Evolutionary conservation across 1,139 yeast genomes (phyloP), one percentile per base, ranked within the genome.

Genomic region (Scheffersomyces stambukii): DNA sequence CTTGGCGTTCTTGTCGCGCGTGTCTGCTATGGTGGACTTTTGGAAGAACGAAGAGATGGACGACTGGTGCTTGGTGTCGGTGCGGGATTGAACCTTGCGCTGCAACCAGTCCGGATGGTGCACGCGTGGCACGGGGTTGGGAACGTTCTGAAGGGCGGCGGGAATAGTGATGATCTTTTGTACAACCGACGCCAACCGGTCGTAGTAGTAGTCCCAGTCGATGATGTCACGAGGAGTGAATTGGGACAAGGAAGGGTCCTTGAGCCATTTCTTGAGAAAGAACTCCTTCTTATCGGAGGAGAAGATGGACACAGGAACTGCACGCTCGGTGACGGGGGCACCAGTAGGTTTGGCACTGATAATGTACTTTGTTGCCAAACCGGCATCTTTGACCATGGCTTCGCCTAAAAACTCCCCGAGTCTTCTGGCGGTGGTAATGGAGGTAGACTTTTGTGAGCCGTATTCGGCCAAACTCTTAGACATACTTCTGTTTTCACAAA

Each of bases 401-500:
- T 82, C 89, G n/a, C 98, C 98, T 42, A 93, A 67, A 49, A 93
- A 91, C 45, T 91, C 97, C 34, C 96, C 96, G 29, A 93, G 65
- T 42, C 99, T 71, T 43, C 71, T 77, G 1, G 98, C 98, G 2
- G 98, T 91, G 2, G 97, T 88, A 41, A 93, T 91, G 0, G 97
- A 86, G 0, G 97, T 88, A 0, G 96, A 86, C 49, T 93, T 93
- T 50, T 88, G 96, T 17, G 70, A 73, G 5, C 80, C 97, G 47
- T 93, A 93, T 49, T 91, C 98, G 9, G 77, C 82, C 43, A 93
- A 66, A 28, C 95, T 77, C 49, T 85, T 89, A 14, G 95, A 83
- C 98, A 93, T 91, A 54, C 89, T 81, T 64, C 93, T 80, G 51
- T 91, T 91, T 52, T 93, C 98, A 60, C 96, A 86, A 77, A 93